A percentile compares a stretch with the other conserved stretches of the same genome.
These are phyloP conservation scores for Neurospora sp. DNA, from an alignment of 495 filamentous ascomycete species.

Conservation along the genomic window DNA sequence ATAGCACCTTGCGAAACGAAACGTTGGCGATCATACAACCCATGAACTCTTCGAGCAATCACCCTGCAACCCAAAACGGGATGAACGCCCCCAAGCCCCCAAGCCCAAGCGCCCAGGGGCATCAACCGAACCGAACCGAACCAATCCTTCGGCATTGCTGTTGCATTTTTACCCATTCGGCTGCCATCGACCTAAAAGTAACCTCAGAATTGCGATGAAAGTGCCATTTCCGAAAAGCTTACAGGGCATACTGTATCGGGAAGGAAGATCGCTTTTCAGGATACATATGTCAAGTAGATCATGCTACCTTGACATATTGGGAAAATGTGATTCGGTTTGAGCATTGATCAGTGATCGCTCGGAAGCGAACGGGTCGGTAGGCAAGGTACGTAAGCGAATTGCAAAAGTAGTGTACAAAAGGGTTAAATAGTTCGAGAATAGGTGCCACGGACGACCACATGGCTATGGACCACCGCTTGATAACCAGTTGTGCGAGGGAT, in stretches of 20 bases:
- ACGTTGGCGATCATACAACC: neutral
- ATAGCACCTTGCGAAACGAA: neutral
- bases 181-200: neutral
- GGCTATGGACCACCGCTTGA: neutral
- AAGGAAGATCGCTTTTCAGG: neutral
- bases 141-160: neutral
- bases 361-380: neutral
- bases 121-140: neutral
- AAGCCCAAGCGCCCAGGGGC: neutral
- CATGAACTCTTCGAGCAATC: neutral
- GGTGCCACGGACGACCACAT: neutral
- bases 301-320: neutral
- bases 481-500: neutral
- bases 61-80: neutral
- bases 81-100: neutral
- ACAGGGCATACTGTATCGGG: neutral
- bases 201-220: neutral
- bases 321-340: neutral
- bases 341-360: neutral
- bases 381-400: neutral
- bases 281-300: neutral
- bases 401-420: neutral
- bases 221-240: neutral
- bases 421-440: neutral
- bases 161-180: neutral